These are phyloP conservation scores for Phytophthora tentaculata DNA, from an alignment of 352 stramenopile genomes.

Conservation along the genomic window DNA sequence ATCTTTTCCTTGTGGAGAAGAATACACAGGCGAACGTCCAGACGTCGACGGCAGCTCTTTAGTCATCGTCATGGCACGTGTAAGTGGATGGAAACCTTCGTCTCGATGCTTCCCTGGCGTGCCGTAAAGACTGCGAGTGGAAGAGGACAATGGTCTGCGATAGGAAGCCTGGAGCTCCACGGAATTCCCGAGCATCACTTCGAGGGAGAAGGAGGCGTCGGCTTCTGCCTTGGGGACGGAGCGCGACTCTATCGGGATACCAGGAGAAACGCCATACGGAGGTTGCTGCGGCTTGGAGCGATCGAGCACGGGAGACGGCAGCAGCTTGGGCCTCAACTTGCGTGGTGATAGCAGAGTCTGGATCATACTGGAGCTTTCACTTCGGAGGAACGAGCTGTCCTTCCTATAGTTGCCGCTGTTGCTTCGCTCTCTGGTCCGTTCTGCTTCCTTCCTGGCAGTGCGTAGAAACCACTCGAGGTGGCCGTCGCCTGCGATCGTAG, in stretches of 20 bases:
- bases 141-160: conserved; percentile 12
- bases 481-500: conserved; percentile 35
- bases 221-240: conserved; percentile 20
- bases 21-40: conserved; percentile 17
- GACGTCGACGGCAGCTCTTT: conserved; percentile 25
- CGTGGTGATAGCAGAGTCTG: conserved; percentile 51
- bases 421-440: conserved; percentile 22
- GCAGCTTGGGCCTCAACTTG: conserved; percentile 26
- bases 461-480: conserved; percentile 39
- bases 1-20: conserved; percentile 21
- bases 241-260: conserved; percentile 23
- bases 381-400: conserved; percentile 21
- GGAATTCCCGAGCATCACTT: conserved; percentile 31
- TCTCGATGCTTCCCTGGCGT: conserved; percentile 32
- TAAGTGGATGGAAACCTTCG: conserved; percentile 35
- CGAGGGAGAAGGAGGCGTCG: conserved; percentile 23
- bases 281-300: conserved; percentile 8
- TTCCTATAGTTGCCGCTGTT: conserved; percentile 34
- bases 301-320: conserved; percentile 5
- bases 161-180: conserved; percentile 25
- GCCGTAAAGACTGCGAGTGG: conserved; percentile 19
- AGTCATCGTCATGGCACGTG: conserved; percentile 39
- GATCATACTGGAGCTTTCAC: conserved; percentile 41
- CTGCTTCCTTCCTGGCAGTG: conserved; percentile 30
- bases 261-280: not conserved